A percentile compares a stretch with the other conserved stretches of the same genome.
phyloP scores from a whole-genome alignment of 208 protist species.

The Tritrichomonas musculus region DNA sequence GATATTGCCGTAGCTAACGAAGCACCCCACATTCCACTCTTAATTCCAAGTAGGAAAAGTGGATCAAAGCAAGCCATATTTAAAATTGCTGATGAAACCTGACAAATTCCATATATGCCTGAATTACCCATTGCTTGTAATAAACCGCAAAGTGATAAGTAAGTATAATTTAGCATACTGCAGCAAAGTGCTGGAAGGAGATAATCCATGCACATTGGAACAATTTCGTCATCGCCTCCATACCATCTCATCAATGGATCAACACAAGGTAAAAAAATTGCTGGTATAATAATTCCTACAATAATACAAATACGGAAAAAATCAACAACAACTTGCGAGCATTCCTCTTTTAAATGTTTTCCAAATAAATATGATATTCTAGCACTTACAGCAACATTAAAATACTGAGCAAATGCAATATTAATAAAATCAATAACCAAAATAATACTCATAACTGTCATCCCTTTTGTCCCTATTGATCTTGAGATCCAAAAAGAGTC shows the following conservation, averaged over 20 bases:
- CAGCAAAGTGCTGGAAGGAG: background rate
- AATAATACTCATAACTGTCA: background rate
- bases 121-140: background rate
- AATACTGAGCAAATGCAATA: background rate
- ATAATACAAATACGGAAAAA: background rate
- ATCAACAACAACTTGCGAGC: background rate
- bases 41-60: background rate
- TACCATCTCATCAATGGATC: background rate
- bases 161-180: background rate
- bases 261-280: background rate
- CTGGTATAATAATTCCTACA: background rate
- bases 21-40: background rate
- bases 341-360: background rate
- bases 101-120: background rate
- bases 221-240: background rate
- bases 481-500: background rate
- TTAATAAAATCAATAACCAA: background rate
- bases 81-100: background rate
- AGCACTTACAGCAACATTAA: background rate
- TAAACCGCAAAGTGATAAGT: background rate
- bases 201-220: background rate
- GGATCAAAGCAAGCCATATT: background rate
- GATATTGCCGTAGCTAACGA: background rate
- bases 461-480: background rate
- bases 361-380: background rate